Base-by-base conservation (phyloP, 2,329 filamentous ascomycete species). In the Anthostomella pinea region DNA sequence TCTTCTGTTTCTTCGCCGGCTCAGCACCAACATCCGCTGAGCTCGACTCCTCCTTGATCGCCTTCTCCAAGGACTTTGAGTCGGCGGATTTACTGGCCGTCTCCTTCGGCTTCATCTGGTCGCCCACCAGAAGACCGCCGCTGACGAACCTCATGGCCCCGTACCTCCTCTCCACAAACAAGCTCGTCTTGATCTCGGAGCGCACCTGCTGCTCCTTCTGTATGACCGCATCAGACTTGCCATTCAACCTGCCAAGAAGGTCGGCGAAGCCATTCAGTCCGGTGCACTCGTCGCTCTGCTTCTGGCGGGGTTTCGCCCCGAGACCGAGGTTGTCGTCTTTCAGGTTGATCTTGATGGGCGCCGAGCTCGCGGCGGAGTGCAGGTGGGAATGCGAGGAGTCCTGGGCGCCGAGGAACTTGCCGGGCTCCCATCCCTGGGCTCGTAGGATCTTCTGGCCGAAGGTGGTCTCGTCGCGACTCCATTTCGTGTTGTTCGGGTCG, bases 401-500 rank as follows among this genome's bases (percentile, higher is more conserved):
- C 53, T 83, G 75, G 4, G 83, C 85, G 35, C 93, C 93, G 15
- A 98, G 77, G 35, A 79, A 86, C 48, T 84, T 75, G 22, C 93
- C 93, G 0, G 90, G 88, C 43, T 83, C 77, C 93, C 93, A 98
- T 48, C 93, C 93, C 56, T 96, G 89, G 11, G 84, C 74, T 32
- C 83, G 79, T 57, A 98, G 81, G 51, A 97, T 91, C 58, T 82
- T 87, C 62, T 95, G 90, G 51, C 93, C 93, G 62, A 93, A 97
- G 35, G 81, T 83, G 38, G 76, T 77, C 48, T 84, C 87, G 59
- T 90, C 84, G 55, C 83, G 82, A 38, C 84, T 82, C 93, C 93
- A 98, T 73, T 79, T 81, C 30, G 87, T 95, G 64, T 97, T 98
- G 68, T 97, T 96, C 6, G 93, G 93, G 65, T 98, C 93, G 60